Percentiles rank a stretch among this genome's conserved stretches.
These are phyloP conservation scores for Tuber melanosporum DNA, from an alignment of 495 filamentous ascomycete species.

Conservation along the genomic window DNA sequence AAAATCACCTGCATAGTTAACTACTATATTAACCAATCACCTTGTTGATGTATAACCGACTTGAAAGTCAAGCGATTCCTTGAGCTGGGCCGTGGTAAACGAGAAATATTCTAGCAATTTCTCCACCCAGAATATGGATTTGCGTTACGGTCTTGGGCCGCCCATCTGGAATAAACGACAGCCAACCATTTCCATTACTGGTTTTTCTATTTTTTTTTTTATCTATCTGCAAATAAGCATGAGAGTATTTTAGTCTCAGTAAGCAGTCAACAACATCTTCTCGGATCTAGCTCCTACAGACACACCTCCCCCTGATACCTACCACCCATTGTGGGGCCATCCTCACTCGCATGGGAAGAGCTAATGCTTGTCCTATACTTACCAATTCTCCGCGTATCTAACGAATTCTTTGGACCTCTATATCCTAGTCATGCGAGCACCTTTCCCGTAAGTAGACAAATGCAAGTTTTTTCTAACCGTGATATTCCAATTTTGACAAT, in stretches of 20 bases:
- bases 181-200: not conserved
- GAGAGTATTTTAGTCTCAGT: not conserved
- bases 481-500: too few species aligned
- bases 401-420: too few species aligned
- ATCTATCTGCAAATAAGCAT: not conserved
- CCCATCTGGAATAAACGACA: not conserved
- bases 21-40: not conserved
- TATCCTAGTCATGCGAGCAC: too few species aligned
- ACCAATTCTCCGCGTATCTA: too few species aligned
- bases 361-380: too few species aligned
- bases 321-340: too few species aligned
- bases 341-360: too few species aligned
- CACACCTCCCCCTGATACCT: too few species aligned
- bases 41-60: not conserved
- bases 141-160: not conserved
- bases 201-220: not conserved
- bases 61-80: not conserved
- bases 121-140: not conserved
- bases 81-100: not conserved
- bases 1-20: not conserved
- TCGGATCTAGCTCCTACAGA: too few species aligned
- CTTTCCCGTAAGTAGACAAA: too few species aligned
- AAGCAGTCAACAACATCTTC: not conserved
- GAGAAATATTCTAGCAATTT: not conserved
- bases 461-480: too few species aligned